phyloP scores from a whole-genome alignment of 805 yeast genomes.

The Nakazawaea peltata region DNA sequence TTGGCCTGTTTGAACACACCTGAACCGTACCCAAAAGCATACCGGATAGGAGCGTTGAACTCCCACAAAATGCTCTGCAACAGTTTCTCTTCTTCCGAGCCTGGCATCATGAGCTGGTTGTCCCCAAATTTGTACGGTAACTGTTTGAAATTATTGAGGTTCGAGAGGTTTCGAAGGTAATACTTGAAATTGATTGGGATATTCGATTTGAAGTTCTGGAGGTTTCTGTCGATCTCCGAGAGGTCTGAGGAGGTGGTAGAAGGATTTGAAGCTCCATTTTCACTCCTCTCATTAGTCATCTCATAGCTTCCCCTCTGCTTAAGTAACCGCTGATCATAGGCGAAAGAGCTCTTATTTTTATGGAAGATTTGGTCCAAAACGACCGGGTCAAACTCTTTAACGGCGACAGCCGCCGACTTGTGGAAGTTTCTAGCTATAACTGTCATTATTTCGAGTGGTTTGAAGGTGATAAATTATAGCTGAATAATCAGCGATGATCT shows the following conservation, averaged over 20 bases:
- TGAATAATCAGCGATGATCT: too few species aligned
- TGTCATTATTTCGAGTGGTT: not conserved
- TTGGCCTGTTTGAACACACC: conserved; percentile 80
- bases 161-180: conserved; percentile 22
- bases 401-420: conserved; percentile 6
- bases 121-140: conserved; percentile 51
- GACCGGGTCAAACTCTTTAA: conserved; percentile 18
- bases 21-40: conserved; percentile 91
- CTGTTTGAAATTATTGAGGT: conserved; percentile 26
- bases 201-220: conserved; percentile 18
- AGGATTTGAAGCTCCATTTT: not conserved
- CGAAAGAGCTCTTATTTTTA: conserved; percentile 16
- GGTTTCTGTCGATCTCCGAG: conserved; percentile 18
- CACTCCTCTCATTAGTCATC: not conserved
- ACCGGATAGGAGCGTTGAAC: conserved; percentile 66
- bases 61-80: conserved; percentile 42
- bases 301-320: not conserved
- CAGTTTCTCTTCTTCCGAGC: conserved; percentile 36
- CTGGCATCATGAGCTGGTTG: conserved; percentile 48
- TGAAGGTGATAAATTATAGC: too few species aligned
- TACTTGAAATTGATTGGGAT: conserved; percentile 27
- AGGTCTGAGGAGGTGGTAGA: too few species aligned
- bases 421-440: conserved; percentile 2
- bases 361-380: conserved; percentile 21
- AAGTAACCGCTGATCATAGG: not conserved